A percentile compares a stretch with the other conserved stretches of the same genome.
These are phyloP conservation scores for Marasmius tenuissimus DNA, from an alignment of 1,284 basidiomycete species.

Conservation along the genomic window DNA sequence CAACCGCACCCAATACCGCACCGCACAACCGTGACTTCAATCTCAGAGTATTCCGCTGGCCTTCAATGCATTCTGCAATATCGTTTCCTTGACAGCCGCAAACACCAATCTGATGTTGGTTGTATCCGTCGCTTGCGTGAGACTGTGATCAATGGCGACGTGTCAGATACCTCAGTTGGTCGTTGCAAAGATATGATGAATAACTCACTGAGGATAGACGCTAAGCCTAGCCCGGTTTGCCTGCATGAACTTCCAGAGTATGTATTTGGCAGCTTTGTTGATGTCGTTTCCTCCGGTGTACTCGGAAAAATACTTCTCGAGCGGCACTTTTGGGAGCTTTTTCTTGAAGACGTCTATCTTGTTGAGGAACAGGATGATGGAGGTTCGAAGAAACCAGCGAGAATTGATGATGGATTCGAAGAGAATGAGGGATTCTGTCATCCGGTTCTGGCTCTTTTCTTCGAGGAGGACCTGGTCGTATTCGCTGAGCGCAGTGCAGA, in stretches of 20 bases:
- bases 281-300: constrained; percentile 85
- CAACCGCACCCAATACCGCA: background rate
- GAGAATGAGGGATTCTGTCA: constrained; percentile 76
- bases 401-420: constrained; percentile 64
- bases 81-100: constrained; percentile 96
- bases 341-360: constrained; percentile 79
- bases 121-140: constrained; percentile 81
- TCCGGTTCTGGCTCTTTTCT: constrained; percentile 75
- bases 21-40: background rate
- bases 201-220: constrained; percentile 5
- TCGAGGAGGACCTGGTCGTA: constrained; percentile 74
- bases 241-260: constrained; percentile 96
- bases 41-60: constrained; percentile 23
- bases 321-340: constrained; percentile 42
- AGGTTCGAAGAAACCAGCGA: constrained; percentile 73
- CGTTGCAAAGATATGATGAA: background rate
- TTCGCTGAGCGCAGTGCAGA: constrained; percentile 78
- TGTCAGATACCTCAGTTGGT: constrained; percentile 4
- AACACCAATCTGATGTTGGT: constrained; percentile 88
- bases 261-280: constrained; percentile 98
- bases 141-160: constrained; percentile 34
- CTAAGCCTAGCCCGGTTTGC: constrained; percentile 32
- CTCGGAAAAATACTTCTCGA: background rate
- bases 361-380: constrained; percentile 73
- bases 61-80: constrained; percentile 84